Evolutionary conservation across 352 stramenopile species (phyloP).

Genomic region (Phytophthora kernoviae): DNA sequence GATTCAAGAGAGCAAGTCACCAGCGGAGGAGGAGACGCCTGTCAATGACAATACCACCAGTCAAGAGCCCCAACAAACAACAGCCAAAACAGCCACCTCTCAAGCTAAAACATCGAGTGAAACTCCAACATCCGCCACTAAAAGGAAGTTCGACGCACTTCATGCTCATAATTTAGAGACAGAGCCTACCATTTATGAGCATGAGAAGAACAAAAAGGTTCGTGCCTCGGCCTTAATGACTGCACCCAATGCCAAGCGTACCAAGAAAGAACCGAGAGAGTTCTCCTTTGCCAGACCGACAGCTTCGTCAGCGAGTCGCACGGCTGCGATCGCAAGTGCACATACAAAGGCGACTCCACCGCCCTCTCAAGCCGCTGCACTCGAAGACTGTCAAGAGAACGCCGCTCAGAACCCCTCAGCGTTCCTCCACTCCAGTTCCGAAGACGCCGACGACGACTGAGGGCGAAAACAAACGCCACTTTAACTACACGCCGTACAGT

Average conservation of each 20-base stretch:
- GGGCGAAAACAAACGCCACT: constrained; percentile 21
- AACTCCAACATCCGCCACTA: constrained; percentile 10
- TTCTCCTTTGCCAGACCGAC: constrained; percentile 44
- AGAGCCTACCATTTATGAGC: constrained; percentile 12
- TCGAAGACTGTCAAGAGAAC: constrained; percentile 5
- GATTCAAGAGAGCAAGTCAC: too few relatives aligned
- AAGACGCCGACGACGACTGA: constrained; percentile 11
- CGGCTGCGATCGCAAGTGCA: constrained; percentile 17
- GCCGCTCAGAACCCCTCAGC: constrained; percentile 10
- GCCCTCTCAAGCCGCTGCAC: constrained; percentile 5
- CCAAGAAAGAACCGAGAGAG: constrained; percentile 20
- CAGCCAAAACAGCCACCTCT: constrained; percentile 5
- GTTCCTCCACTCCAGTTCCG: constrained; percentile 11
- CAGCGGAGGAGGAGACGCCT: too few relatives aligned
- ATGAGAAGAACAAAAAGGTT: constrained; percentile 33
- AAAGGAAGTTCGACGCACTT: constrained; percentile 31
- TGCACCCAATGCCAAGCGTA: constrained; percentile 4
- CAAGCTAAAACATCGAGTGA: neutral
- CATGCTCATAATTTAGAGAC: constrained; percentile 3
- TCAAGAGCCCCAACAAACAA: neutral
- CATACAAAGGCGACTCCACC: constrained; percentile 21
- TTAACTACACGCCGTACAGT: constrained; percentile 70
- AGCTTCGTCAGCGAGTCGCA: constrained; percentile 29
- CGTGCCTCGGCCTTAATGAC: constrained; percentile 20
- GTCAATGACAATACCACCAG: too few relatives aligned